These are phyloP conservation scores for Hymenoscyphus scutula DNA, from an alignment of 2,329 filamentous ascomycete genomes.

Conservation along the genomic window DNA sequence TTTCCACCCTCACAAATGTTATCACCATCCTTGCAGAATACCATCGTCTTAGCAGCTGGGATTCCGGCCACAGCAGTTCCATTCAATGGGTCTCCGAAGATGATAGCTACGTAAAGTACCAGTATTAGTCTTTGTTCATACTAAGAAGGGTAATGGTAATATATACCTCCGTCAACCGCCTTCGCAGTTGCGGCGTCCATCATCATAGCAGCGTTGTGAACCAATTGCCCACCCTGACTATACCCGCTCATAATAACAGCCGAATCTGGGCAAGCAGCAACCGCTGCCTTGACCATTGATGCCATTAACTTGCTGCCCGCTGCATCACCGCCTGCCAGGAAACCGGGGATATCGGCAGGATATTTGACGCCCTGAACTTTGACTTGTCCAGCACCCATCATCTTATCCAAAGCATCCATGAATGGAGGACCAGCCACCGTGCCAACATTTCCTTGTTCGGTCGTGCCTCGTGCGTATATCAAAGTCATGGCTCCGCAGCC, in stretches of 20 bases:
- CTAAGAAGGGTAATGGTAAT: neutral
- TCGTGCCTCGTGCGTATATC: constrained; percentile 55
- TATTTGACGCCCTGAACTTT: constrained; percentile 33
- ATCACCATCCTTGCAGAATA: constrained; percentile 29
- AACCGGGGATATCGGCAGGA: constrained; percentile 26
- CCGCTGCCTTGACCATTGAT: constrained; percentile 18
- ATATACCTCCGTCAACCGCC: constrained; percentile 25
- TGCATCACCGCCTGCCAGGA: constrained; percentile 41
- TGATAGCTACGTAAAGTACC: constrained; percentile 22
- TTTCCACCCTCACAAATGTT: constrained; percentile 25
- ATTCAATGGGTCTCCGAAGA: constrained; percentile 32
- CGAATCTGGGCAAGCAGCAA: constrained; percentile 23
- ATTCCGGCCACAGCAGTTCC: constrained; percentile 25
- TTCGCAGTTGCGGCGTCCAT: constrained; percentile 15
- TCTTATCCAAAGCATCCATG: constrained; percentile 43
- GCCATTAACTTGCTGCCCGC: constrained; percentile 42
- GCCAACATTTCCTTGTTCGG: constrained; percentile 52
- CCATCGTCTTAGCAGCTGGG: constrained; percentile 21
- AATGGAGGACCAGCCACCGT: constrained; percentile 49
- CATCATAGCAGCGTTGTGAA: constrained; percentile 22
- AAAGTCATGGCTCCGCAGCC: constrained; percentile 48
- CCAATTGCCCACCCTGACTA: constrained; percentile 22
- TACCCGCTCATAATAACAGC: constrained; percentile 28
- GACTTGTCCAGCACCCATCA: constrained; percentile 44
- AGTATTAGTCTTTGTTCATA: neutral